phyloP scores from a whole-genome alignment of 192 early-diverging fungal genomes.

The Entomortierella chlamydospora region DNA sequence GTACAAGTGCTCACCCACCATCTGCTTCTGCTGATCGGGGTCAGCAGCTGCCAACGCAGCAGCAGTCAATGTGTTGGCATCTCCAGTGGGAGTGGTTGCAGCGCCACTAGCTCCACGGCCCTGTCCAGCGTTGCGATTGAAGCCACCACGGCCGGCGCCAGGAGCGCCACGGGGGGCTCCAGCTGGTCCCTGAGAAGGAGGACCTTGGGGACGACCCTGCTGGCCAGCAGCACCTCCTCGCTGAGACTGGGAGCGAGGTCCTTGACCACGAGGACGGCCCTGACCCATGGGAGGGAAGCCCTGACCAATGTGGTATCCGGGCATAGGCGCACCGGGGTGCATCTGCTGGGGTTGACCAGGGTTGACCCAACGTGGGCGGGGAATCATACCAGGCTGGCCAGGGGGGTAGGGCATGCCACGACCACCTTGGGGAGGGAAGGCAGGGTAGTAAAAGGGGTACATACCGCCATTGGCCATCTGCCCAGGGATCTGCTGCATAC shows the following conservation, averaged over 20 bases:
- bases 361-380: conserved; percentile 54
- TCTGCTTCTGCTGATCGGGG: conserved; percentile 91
- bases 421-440: conserved; percentile 55
- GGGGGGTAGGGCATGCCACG: conserved; percentile 38
- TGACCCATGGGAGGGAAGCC: conserved; percentile 70
- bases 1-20: conserved; percentile 95
- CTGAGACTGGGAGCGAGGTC: conserved; percentile 59
- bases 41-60: conserved; percentile 81
- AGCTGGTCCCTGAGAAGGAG: conserved; percentile 42
- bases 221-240: conserved; percentile 60
- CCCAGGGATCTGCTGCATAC: conserved; percentile 74
- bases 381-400: conserved; percentile 50
- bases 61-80: conserved; percentile 66
- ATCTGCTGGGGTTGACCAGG: conserved; percentile 38
- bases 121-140: conserved; percentile 29
- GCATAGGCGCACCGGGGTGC: conserved; percentile 47
- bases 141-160: conserved; percentile 40
- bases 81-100: conserved; percentile 24
- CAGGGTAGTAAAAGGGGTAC: conserved; percentile 56
- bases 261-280: conserved; percentile 62
- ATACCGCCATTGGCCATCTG: conserved; percentile 52
- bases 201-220: conserved; percentile 46
- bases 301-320: conserved; percentile 52
- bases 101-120: conserved; percentile 10
- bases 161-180: conserved; percentile 50